A percentile compares a stretch with the other conserved stretches of the same genome.
These are phyloP conservation scores for Penicillium coffeae DNA, from an alignment of 495 filamentous ascomycete species.

Conservation along the genomic window DNA sequence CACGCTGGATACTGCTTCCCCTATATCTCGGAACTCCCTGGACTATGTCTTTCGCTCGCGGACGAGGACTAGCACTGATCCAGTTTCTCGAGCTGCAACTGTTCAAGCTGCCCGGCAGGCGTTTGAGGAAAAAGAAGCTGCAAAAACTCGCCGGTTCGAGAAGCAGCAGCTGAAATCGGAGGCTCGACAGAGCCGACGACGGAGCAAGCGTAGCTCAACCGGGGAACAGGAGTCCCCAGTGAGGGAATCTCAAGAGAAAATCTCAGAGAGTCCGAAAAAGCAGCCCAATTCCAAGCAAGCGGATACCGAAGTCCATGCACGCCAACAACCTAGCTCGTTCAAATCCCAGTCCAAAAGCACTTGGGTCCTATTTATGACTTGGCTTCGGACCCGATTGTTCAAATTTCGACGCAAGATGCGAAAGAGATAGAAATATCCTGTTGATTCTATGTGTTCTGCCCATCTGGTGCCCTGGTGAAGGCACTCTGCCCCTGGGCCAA, in stretches of 20 bases:
- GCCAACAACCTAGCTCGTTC: conserved; percentile 19
- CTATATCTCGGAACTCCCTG: conserved; percentile 51
- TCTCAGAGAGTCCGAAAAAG: conserved; percentile 14
- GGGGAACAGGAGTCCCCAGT: conserved; percentile 11
- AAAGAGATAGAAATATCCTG: conserved; percentile 26
- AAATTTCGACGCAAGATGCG: conserved; percentile 39
- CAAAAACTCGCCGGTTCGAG: conserved; percentile 53
- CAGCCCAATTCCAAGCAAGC: neutral
- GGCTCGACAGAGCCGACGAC: conserved; percentile 37
- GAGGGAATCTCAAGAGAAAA: conserved; percentile 6
- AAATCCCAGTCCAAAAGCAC: conserved; percentile 41
- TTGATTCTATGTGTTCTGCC: conserved; percentile 8
- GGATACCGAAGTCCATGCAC: neutral
- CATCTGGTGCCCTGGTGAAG: neutral
- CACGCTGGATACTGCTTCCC: conserved; percentile 42
- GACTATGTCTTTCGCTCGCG: conserved; percentile 53
- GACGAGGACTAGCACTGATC: conserved; percentile 45
- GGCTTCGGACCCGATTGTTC: conserved; percentile 45
- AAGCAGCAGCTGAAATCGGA: conserved; percentile 51
- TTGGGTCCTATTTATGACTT: conserved; percentile 48
- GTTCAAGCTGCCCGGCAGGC: conserved; percentile 53
- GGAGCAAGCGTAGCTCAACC: conserved; percentile 25
- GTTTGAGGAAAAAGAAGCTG: conserved; percentile 57
- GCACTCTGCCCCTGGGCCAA: neutral
- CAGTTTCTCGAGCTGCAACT: conserved; percentile 49